Evolutionary conservation across 148 eudicot genomes (phyloP).

Genomic region (Silene uniflora): DNA sequence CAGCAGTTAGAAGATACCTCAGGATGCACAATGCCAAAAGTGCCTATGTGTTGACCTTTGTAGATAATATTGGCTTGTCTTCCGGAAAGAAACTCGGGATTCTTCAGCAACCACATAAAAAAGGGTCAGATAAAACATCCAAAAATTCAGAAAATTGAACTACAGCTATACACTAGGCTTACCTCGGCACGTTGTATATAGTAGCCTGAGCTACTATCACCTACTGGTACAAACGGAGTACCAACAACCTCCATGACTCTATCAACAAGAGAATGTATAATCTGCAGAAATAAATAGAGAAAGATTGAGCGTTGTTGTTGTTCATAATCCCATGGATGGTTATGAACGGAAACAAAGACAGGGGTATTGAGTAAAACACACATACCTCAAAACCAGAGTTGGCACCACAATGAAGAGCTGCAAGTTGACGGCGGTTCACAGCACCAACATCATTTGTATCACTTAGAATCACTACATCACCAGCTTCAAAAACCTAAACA

Average conservation of each 20-base stretch:
- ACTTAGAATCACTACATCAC: slow-evolving; percentile 66
- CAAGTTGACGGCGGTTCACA: slow-evolving; percentile 69
- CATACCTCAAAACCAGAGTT: slow-evolving; percentile 93
- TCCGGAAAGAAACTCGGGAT: slow-evolving; percentile 73
- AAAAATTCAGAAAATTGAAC: slow-evolving; percentile 1
- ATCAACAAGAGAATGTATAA: slow-evolving; percentile 83
- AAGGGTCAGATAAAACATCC: slow-evolving; percentile 1
- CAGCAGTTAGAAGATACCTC: slow-evolving; percentile 45
- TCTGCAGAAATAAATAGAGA: slow-evolving; percentile 39
- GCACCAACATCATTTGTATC: slow-evolving; percentile 87
- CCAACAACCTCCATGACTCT: slow-evolving; percentile 87
- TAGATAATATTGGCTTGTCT: slow-evolving; percentile 85
- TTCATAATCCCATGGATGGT: not conserved
- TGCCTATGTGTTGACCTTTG: slow-evolving; percentile 74
- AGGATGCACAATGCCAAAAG: slow-evolving; percentile 92
- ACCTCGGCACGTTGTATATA: slow-evolving; percentile 70
- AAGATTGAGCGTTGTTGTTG: not conserved
- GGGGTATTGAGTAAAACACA: not conserved
- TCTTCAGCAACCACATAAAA: slow-evolving; percentile 33
- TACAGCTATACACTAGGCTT: slow-evolving; percentile 27
- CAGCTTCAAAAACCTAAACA: slow-evolving; percentile 83
- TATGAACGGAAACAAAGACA: not conserved
- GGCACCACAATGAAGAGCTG: slow-evolving; percentile 89
- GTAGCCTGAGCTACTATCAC: slow-evolving; percentile 66
- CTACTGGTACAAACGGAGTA: slow-evolving; percentile 57